Evolutionary conservation across 2,329 filamentous ascomycete species (phyloP), one percentile per base, ranked within the genome.

Genomic region (Penicillium polonicum): DNA sequence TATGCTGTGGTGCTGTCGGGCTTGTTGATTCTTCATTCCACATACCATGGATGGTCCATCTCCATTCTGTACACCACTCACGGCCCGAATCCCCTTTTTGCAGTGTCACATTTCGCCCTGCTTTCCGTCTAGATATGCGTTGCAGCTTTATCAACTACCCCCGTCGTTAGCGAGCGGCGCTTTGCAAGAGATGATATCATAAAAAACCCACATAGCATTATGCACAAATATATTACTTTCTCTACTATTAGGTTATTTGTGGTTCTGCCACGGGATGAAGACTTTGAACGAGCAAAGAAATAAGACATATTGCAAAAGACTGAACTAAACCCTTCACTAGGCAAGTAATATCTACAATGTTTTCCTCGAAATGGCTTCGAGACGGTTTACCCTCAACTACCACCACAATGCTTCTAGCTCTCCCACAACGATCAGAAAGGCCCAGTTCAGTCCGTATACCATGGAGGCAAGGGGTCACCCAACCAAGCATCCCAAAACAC

Each of bases 301-400:
- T 55, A 49, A 62, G 49, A 61, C 54, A 54, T 55, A 52, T 65
- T 68, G 62, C 56, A 61, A 57, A 57, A 66, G 59, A 65, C 66
- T 59, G 58, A 67, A 68, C 64, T 61, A 64, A 61, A 63, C 54
- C 60, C 58, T 60, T 69, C 61, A 57, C 59, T 54, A 62, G 64
- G 68, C 59, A 60, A 68, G 63, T 63, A 68, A 72, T 73, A 72
- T 72, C 71, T 72, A 72, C 71, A 72, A 57, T 62, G 50, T 62
- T 66, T 60, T 63, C 49, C 61, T 54, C 52, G 53, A 61, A 33
- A 21, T 45, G 15, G 42, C 29, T 36, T 59, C 57, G 52, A 61
- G 58, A 59, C 29, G 39, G 48, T 48, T 48, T 35, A 57, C 54
- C 41, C 41, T 27, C 39, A 31, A 31, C 39, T 38, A 19, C 48